Conservation (phyloP, 2,329 filamentous ascomycete species). For the Pestalotiopsis sp. region DNA sequence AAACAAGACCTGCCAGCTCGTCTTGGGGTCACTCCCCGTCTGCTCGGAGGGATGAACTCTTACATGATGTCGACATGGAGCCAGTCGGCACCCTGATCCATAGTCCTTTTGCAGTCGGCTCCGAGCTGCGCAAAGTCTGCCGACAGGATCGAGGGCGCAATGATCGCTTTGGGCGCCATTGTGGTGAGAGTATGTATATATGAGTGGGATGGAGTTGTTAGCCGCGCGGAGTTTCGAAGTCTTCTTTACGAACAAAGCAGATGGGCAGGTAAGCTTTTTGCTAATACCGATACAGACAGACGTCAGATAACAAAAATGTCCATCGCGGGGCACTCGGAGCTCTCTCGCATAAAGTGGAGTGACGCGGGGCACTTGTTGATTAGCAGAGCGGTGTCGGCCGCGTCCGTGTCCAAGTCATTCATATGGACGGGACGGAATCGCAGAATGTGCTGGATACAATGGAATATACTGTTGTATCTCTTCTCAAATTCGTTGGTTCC, state of each 20-base stretch:
- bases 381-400: neutral
- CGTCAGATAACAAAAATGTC: conserved; percentile 23
- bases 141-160: conserved; percentile 96
- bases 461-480: neutral
- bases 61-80: conserved; percentile 91
- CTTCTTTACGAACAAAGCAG: neutral
- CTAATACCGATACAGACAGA: conserved; percentile 13
- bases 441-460: too few relatives aligned
- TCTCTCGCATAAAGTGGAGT: conserved; percentile 8
- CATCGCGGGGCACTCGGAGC: conserved; percentile 25
- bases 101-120: conserved; percentile 83
- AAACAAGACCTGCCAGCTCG: neutral
- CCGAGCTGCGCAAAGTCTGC: conserved; percentile 93
- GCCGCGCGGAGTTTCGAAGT: neutral
- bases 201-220: neutral
- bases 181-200: conserved; percentile 19
- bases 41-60: conserved; percentile 18
- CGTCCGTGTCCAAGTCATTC: neutral
- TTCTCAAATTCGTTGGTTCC: neutral
- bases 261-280: neutral
- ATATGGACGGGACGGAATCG: too few relatives aligned
- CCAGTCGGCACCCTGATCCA: conserved; percentile 87
- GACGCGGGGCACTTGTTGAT: conserved; percentile 1
- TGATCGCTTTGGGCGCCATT: conserved; percentile 92
- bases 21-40: neutral